Evolutionary conservation across 805 yeast species (phyloP), one percentile per base, ranked within the genome.

Genomic region (Lachancea mirantina): DNA sequence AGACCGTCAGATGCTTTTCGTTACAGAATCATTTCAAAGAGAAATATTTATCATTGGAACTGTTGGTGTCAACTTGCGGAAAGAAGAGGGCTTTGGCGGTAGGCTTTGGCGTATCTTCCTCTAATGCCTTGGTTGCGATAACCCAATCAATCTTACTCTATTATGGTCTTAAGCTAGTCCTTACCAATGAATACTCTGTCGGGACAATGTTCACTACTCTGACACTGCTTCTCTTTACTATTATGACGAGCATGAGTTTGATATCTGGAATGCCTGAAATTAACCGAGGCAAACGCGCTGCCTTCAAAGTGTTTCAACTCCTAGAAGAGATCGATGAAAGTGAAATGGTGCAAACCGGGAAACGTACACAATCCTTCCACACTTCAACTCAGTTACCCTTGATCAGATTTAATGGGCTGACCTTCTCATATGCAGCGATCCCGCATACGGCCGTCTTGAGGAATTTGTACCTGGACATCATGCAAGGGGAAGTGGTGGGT

Each of bases 251-350:
- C 11, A 68, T 77, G 4, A 62, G 68, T 14, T 47, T 83, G 16
- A 59, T 87, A 25, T 56, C 67, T 10, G 75, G 78, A 37, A 61
- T 88, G n/a, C 95, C 97, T 0, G 83, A 79, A 39, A 68, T 87
- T 3, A 71, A 80, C 14, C 71, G 87, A 38, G 95, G 95, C 1
- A 78, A 84, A 49, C 61, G 88, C 45, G 84, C 84, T 7, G 84
- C 78, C 0, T 65, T 72, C 15, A 62, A 67, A 41, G 57, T 80
- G 1, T 58, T 71, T 34, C 54, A 58, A 14, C 46, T 80, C 2
- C 26, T 55, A 3, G 46, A 46, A 11, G 49, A 52, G 24, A 19
- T 17, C 7, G 33, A 42, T 9, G 33, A 30, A 14, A 39, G 41
- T 28, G n/a, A 23, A 13, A 14, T 6, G 4, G 21, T 33, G n/a